Evolutionary conservation across 139 green algal genomes (phyloP), one percentile per base, ranked within the genome.

Genomic region (Nannochloris sp.): DNA sequence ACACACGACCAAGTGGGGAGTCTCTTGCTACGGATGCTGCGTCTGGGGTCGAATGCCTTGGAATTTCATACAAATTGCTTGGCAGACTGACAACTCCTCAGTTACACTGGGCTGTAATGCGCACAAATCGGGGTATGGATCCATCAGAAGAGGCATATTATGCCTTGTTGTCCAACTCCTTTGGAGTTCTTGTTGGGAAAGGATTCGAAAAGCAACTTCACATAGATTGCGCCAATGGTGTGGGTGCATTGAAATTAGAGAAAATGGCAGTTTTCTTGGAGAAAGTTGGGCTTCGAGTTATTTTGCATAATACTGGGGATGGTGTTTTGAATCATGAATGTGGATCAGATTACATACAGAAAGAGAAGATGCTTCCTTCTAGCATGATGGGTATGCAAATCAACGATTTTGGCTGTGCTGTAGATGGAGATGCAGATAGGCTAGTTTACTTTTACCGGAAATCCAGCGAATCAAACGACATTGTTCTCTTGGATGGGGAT

Each of bases 351-450:
- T 94, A 82, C 53, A 85, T 99, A 40, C 91, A 99, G 73, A 98
- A 97, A 66, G 81, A 94, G 62, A 64, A 70, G 31, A 21, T 58
- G 40, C 67, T 73, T 40, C 89, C 92, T 2, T 21, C 29, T 1
- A 66, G 62, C 10, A 84, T 87, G 48, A 57, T 57, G 12, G 57
- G 46, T 4, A 72, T 85, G 19, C 12, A 57, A 0, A 34, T 60
- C 1, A 69, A 62, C 12, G 57, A 36, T 18, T 55, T 64, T 29
- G 68, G 60, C 61, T 90, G 85, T 67, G 83, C 74, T 69, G 43
- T 99, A 3, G 93, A 99, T 56, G 93, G 93, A 46, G 93, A 99
- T 75, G 88, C 88, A 3, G 93, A 99, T 74, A 79, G 93, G 0
- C 57, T 97, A n/a, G 87, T 98, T 7, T 98, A 91, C 80, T 97